phyloP scores from a whole-genome alignment of 2,329 filamentous ascomycete genomes.

The Parastagonospora avenae region DNA sequence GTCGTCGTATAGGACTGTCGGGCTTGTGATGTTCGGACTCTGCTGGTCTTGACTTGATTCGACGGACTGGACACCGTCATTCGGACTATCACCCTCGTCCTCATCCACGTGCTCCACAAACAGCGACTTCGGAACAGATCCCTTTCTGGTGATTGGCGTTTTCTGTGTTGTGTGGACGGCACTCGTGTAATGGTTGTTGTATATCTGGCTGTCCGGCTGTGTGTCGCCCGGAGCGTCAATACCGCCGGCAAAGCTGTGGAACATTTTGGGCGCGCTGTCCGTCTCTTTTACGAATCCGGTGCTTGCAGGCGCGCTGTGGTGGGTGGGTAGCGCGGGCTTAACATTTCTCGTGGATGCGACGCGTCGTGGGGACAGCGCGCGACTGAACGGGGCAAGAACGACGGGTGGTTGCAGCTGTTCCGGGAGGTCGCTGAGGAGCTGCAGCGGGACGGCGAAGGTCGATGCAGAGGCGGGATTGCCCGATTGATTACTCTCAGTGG shows the following conservation, averaged over 20 bases:
- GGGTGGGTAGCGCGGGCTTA: conserved; percentile 32
- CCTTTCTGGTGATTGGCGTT: conserved; percentile 3
- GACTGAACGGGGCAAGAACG: conserved; percentile 14
- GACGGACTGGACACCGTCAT: conserved; percentile 19
- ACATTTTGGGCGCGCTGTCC: conserved; percentile 29
- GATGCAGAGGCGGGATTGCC: conserved; percentile 12
- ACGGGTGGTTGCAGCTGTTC: conserved; percentile 19
- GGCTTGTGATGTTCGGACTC: conserved; percentile 35
- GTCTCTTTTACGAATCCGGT: conserved; percentile 24
- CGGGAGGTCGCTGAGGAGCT: not conserved
- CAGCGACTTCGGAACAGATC: conserved; percentile 20
- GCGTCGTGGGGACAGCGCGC: conserved; percentile 33
- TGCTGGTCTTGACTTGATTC: conserved; percentile 35
- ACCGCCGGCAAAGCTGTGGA: conserved; percentile 45
- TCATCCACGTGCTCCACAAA: conserved; percentile 21
- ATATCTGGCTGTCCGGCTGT: conserved; percentile 55
- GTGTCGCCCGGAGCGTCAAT: conserved; percentile 51
- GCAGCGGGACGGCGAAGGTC: conserved; percentile 9
- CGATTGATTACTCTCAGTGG: conserved; percentile 23
- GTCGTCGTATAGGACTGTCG: conserved; percentile 34
- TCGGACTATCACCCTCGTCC: conserved; percentile 17
- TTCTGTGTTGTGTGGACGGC: conserved; percentile 21
- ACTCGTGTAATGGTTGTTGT: conserved; percentile 49
- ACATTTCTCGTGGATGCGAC: conserved; percentile 35
- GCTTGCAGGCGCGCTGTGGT: conserved; percentile 39